These are phyloP conservation scores for Scheffersomyces segobiensis DNA, from an alignment of 1,139 yeast genomes.

Conservation along the genomic window DNA sequence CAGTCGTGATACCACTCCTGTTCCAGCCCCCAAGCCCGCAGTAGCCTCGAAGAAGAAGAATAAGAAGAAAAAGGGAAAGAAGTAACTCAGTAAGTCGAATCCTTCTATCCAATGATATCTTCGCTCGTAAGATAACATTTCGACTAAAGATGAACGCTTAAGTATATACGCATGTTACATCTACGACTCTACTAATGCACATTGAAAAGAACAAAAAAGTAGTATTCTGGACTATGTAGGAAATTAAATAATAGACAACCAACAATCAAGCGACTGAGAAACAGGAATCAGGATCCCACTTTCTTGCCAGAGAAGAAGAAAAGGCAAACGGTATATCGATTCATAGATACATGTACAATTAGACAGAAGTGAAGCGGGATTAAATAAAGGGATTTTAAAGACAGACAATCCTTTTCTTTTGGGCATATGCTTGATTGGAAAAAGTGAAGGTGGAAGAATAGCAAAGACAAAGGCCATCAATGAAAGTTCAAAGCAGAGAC, in stretches of 20 bases:
- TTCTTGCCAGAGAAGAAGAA: not conserved
- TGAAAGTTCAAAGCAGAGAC: not conserved
- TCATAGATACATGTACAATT: not conserved
- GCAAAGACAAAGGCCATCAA: not conserved
- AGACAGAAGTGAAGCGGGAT: not conserved
- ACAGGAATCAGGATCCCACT: not conserved
- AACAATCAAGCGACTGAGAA: not conserved
- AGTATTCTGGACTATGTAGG: not conserved
- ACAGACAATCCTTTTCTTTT: not conserved
- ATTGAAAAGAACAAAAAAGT: not conserved
- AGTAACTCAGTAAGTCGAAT: constrained; percentile 1
- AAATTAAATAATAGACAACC: not conserved
- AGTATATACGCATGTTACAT: not conserved
- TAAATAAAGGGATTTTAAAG: not conserved
- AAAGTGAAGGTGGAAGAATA: not conserved
- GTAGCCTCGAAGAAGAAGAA: constrained; percentile 11
- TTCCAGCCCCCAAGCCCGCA: constrained; percentile 2
- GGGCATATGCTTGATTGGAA: not conserved
- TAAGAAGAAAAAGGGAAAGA: constrained; percentile 15
- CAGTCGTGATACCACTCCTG: constrained; percentile 1
- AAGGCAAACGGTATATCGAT: not conserved
- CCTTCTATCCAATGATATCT: not conserved
- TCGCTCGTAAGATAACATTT: not conserved
- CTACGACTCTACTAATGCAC: not conserved
- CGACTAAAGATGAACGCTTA: not conserved